Conservation (phyloP, 306 rosid genomes). For the Rosa chinensis region DNA sequence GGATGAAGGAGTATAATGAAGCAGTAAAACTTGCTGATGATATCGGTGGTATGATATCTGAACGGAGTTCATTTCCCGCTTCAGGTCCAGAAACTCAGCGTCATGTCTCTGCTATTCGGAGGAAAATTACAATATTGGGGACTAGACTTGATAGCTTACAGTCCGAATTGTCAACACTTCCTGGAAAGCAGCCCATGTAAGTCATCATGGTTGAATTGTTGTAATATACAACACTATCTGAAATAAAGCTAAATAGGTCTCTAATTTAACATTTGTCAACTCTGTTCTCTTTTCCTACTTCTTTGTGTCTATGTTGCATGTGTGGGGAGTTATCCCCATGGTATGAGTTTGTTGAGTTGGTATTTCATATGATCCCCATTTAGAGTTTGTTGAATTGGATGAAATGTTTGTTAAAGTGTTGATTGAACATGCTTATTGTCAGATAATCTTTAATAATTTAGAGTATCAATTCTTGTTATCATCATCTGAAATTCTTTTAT, state of each 20-base stretch:
- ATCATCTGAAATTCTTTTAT: slow-evolving; percentile 24
- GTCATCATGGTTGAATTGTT: slow-evolving; percentile 28
- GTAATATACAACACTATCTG: neutral
- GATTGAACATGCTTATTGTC: neutral
- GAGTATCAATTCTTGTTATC: neutral
- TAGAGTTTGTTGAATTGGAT: slow-evolving; percentile 2
- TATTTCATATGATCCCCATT: slow-evolving; percentile 6
- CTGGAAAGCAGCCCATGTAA: slow-evolving; percentile 86
- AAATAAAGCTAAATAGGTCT: neutral
- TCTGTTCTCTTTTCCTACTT: neutral
- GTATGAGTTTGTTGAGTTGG: slow-evolving; percentile 1
- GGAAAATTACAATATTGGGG: slow-evolving; percentile 94
- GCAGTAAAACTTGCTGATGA: slow-evolving; percentile 88
- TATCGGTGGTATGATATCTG: slow-evolving; percentile 87
- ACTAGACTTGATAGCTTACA: slow-evolving; percentile 95
- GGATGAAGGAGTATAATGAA: slow-evolving; percentile 94
- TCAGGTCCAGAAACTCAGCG: slow-evolving; percentile 95
- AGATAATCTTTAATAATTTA: neutral
- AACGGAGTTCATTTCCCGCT: slow-evolving; percentile 55
- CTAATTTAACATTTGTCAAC: neutral
- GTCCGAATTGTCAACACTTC: slow-evolving; percentile 68
- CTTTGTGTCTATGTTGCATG: neutral
- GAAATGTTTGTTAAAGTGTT: neutral
- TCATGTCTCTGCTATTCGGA: slow-evolving; percentile 84
- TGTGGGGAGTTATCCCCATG: neutral